These are phyloP conservation scores for Agrocybe chaxingu DNA, from an alignment of 768 basidiomycete species.

Conservation along the genomic window DNA sequence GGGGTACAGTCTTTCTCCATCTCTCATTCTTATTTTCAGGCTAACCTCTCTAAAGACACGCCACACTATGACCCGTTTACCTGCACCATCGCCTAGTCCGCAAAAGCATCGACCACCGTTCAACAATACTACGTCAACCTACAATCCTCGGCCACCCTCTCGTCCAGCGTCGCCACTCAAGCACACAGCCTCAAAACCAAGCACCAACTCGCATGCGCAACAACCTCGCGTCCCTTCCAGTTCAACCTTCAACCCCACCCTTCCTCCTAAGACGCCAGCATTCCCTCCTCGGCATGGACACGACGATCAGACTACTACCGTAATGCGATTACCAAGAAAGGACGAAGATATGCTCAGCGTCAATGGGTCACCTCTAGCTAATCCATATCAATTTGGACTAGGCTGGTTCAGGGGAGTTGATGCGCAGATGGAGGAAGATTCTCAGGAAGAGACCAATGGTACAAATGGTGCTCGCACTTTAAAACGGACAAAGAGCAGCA, in stretches of 20 bases:
- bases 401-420: slow-evolving; percentile 52
- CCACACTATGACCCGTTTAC: slow-evolving; percentile 26
- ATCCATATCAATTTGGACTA: slow-evolving; percentile 68
- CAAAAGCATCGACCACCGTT: slow-evolving; percentile 46
- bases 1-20: slow-evolving; percentile 23
- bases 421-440: slow-evolving; percentile 28
- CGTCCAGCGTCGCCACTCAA: slow-evolving; percentile 54
- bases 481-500: slow-evolving; percentile 54
- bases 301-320: slow-evolving; percentile 26
- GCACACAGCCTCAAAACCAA: slow-evolving; percentile 28
- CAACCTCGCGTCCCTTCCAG: slow-evolving; percentile 50
- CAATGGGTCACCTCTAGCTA: slow-evolving; percentile 80
- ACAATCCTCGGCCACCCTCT: slow-evolving; percentile 31
- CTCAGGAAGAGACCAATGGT: slow-evolving; percentile 20
- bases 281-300: slow-evolving; percentile 35
- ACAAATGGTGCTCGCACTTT: slow-evolving; percentile 26
- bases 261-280: slow-evolving; percentile 54
- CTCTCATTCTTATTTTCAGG: not conserved
- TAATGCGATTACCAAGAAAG: slow-evolving; percentile 63
- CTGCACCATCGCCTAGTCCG: slow-evolving; percentile 39
- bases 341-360: slow-evolving; percentile 79
- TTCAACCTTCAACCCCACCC: slow-evolving; percentile 68
- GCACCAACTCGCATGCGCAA: slow-evolving; percentile 17
- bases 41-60: slow-evolving; percentile 23
- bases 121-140: slow-evolving; percentile 28